Conservation (phyloP, 192 early-diverging fungal genomes). For the Mortierella antarctica region DNA sequence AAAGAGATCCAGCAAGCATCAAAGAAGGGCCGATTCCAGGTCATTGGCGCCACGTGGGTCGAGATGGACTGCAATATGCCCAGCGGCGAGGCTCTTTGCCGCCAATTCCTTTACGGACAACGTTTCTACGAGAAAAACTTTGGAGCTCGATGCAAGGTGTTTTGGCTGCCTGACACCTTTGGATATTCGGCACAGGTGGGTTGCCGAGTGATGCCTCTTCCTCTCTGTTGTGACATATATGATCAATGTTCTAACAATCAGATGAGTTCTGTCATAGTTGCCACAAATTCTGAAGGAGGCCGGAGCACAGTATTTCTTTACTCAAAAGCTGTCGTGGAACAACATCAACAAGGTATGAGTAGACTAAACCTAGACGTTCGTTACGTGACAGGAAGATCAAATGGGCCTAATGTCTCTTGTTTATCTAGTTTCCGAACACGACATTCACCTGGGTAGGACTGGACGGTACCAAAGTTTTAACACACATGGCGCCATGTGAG, state of each 20-base stretch:
- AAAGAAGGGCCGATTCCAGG: conserved; percentile 85
- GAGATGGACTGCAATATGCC: conserved; percentile 99
- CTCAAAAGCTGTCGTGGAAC: conserved; percentile 99
- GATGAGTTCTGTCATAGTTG: conserved; percentile 44
- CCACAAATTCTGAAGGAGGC: conserved; percentile 90
- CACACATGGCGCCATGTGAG: conserved; percentile 92
- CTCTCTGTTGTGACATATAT: background rate
- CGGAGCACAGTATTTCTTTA: conserved; percentile 95
- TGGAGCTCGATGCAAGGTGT: conserved; percentile 75
- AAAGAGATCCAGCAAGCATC: conserved; percentile 76
- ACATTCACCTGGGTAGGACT: conserved; percentile 95
- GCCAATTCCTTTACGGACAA: conserved; percentile 96
- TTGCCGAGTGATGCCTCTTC: background rate
- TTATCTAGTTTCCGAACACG: conserved; percentile 86
- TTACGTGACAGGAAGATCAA: background rate
- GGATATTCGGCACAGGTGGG: conserved; percentile 84
- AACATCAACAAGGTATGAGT: conserved; percentile 88
- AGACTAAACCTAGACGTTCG: background rate
- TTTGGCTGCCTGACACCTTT: conserved; percentile 97
- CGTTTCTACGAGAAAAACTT: conserved; percentile 87
- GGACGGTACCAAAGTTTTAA: conserved; percentile 85
- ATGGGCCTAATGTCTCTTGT: background rate
- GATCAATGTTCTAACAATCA: background rate
- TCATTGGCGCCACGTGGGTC: conserved; percentile 96
- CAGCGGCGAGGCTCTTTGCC: conserved; percentile 91